Conservation (phyloP, 352 stramenopile genomes). For the Blastocystis sp. region DNA sequence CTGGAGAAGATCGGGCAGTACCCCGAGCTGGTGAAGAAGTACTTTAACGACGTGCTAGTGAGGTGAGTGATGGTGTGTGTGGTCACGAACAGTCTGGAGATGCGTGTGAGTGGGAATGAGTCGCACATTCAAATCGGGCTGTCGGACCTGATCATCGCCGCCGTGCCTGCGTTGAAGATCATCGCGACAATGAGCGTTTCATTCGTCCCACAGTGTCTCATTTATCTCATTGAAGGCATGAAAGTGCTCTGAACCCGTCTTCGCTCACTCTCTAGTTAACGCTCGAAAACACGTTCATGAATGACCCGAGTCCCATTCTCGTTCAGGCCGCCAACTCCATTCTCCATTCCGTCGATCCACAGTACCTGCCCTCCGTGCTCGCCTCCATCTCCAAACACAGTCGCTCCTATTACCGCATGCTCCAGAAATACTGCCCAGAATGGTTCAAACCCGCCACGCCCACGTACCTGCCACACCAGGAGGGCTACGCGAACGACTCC, state of each 20-base stretch:
- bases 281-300: constrained; percentile 7
- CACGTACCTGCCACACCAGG: not conserved
- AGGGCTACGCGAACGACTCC: not conserved
- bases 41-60: constrained; percentile 53
- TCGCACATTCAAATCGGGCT: constrained; percentile 60
- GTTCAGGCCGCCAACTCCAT: not conserved
- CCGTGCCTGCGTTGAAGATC: constrained; percentile 4
- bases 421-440: constrained; percentile 32
- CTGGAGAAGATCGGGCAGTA: constrained; percentile 30
- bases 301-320: not conserved
- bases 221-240: constrained; percentile 64
- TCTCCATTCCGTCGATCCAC: constrained; percentile 1
- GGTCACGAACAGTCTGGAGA: constrained; percentile 32
- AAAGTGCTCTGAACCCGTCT: not conserved
- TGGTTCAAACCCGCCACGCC: not conserved
- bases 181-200: not conserved
- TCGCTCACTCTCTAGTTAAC: not conserved
- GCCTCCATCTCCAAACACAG: not conserved
- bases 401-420: constrained; percentile 5
- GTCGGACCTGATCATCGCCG: constrained; percentile 48
- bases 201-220: constrained; percentile 41
- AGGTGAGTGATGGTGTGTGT: not conserved
- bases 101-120: constrained; percentile 34
- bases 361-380: not conserved
- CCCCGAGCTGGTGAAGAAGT: constrained; percentile 58